Base-by-base conservation (phyloP, 345 rosid species). In the Melastoma malabathricum region DNA sequence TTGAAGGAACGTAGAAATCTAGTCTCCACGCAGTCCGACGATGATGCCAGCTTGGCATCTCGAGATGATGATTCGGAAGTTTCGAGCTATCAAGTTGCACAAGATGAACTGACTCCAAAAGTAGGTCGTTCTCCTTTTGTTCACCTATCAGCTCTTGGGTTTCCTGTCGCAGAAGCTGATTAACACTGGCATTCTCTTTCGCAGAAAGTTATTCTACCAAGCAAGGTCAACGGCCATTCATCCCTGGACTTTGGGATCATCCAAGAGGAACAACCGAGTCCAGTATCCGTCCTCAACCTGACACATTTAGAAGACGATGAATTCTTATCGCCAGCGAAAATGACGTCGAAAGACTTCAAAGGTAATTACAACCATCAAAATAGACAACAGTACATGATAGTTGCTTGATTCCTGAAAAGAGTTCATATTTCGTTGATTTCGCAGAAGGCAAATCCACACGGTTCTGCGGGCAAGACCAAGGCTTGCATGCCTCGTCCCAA, bases 281-380 rank as follows among this genome's bases (percentile, higher is more conserved):
- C 95, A 5, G 75, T 86, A 58, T 84, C 98, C 34, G 87, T 90
- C 58, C 95, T 90, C 17, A 95, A 90, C 65, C 79, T 84, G 56
- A 54, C 85, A 65, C 76, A 82, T 62, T 75, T 68, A 15, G 65
- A 64, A 56, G 96, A 22, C 2, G 25, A 87, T 56, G 96, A 87
- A 51, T 69, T 76, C 52, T 94, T 93, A 59, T 84, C 89, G 31
- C 95, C 96, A 1, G 76, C 80, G 68, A 80, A 75, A 66, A 87
- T 77, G 74, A 80, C 65, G 68, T 68, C 87, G 63, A 61, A 60
- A 48, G 71, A 54, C 65, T 78, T 84, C 50, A 73, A 70, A 74
- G 96, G 98, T 84, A 58, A 75, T 64, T 44, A 20, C 39, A 4
- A 2, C 27, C 6, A 10, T n/a, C 45, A 19, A 27, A 9, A 12